Percentiles rank a stretch among this genome's conserved stretches.
These are phyloP conservation scores for Kentomonas sorsogonicus DNA, from an alignment of 208 protist species.

Conservation along the genomic window DNA sequence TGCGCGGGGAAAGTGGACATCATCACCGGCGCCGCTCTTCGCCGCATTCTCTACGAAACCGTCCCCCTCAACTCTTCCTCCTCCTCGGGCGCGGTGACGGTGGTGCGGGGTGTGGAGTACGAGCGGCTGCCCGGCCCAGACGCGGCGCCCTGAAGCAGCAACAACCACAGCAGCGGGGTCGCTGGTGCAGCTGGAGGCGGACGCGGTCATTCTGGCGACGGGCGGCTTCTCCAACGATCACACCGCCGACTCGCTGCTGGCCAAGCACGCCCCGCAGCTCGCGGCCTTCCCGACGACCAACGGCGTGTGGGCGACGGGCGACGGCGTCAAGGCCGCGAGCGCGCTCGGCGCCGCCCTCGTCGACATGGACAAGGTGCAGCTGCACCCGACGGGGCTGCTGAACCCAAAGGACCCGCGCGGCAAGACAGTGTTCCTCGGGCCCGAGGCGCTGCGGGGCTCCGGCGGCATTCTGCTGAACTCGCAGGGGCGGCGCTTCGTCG, in stretches of 20 bases:
- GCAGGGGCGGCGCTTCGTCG: slow-evolving; percentile 86
- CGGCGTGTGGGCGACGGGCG: slow-evolving; percentile 76
- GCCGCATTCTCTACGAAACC: slow-evolving; percentile 31
- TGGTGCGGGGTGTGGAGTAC: slow-evolving; percentile 38
- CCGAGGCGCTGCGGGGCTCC: slow-evolving; percentile 92
- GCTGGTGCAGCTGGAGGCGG: background rate
- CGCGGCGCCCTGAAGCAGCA: no score
- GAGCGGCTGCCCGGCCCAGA: slow-evolving; percentile 13
- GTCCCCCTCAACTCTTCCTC: slow-evolving; percentile 25
- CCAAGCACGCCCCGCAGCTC: slow-evolving; percentile 70
- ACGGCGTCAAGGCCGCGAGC: slow-evolving; percentile 66
- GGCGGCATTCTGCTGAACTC: slow-evolving; percentile 92
- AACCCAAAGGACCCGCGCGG: slow-evolving; percentile 81
- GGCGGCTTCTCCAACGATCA: slow-evolving; percentile 83
- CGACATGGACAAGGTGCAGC: slow-evolving; percentile 91
- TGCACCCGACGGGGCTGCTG: slow-evolving; percentile 95
- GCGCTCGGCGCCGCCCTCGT: slow-evolving; percentile 62
- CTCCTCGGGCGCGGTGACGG: slow-evolving; percentile 30
- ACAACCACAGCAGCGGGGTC: no score
- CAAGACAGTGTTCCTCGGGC: slow-evolving; percentile 88
- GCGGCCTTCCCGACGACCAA: slow-evolving; percentile 87
- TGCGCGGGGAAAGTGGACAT: slow-evolving; percentile 48
- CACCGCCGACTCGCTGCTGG: slow-evolving; percentile 54
- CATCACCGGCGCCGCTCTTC: slow-evolving; percentile 48
- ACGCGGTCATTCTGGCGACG: slow-evolving; percentile 81